These are phyloP conservation scores for Staphylotrichum tortipilum DNA, from an alignment of 495 filamentous ascomycete species.

Conservation along the genomic window DNA sequence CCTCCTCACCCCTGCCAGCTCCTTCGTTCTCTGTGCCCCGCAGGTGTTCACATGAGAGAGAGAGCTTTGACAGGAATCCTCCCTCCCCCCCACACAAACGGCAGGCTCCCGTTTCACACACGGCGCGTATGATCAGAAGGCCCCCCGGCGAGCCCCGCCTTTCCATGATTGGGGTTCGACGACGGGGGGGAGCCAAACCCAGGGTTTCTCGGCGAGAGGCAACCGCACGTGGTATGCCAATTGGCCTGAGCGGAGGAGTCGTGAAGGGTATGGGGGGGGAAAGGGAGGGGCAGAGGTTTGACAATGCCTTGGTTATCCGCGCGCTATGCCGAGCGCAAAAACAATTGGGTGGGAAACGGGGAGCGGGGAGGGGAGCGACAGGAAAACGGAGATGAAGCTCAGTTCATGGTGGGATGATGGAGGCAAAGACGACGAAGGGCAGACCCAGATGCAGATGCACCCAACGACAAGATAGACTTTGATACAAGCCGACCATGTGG, in stretches of 20 bases:
- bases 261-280: too few species aligned
- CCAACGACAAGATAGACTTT: constrained; percentile 14
- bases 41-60: constrained; percentile 18
- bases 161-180: constrained; percentile 15
- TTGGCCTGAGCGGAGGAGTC: constrained; percentile 7
- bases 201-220: constrained; percentile 6
- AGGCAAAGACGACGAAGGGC: too few species aligned
- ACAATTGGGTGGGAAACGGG: not conserved
- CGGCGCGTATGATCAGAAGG: constrained; percentile 10
- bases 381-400: too few species aligned
- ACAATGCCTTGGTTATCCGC: constrained; percentile 22
- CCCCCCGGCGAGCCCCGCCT: constrained; percentile 9
- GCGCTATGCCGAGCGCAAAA: not conserved
- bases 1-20: not conserved
- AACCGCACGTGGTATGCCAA: constrained; percentile 20
- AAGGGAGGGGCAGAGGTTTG: too few species aligned
- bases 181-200: not conserved
- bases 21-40: constrained; percentile 12
- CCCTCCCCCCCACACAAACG: too few species aligned
- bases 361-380: too few species aligned
- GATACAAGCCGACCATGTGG: constrained; percentile 15
- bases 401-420: constrained; percentile 9
- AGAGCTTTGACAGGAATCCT: not conserved
- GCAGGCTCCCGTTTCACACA: constrained; percentile 7
- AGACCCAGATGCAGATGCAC: too few species aligned